These are phyloP conservation scores for Boletus rubescentipes DNA, from an alignment of 768 basidiomycete species.

Conservation along the genomic window DNA sequence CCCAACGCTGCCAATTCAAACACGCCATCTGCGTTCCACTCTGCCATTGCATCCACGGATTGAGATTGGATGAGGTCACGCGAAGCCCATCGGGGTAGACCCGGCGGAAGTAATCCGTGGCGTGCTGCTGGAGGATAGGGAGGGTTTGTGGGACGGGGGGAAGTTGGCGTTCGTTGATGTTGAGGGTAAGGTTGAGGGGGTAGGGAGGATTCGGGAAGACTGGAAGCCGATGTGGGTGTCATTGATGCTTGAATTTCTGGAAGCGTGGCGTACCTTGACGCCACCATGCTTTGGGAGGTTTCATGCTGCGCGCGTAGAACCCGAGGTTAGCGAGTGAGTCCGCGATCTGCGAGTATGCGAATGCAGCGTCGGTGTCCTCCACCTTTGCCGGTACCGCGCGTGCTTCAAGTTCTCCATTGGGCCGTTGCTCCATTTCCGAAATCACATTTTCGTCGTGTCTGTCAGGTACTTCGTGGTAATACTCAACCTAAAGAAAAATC, in stretches of 20 bases:
- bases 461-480: conserved; percentile 40
- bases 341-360: conserved; percentile 45
- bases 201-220: conserved; percentile 19
- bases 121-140: conserved; percentile 41
- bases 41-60: conserved; percentile 53
- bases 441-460: background rate
- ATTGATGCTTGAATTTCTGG: background rate
- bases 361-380: background rate
- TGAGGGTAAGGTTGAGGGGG: conserved; percentile 51
- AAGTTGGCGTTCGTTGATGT: conserved; percentile 55
- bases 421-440: background rate
- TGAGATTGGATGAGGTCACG: conserved; percentile 53
- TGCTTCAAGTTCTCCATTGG: background rate
- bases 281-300: conserved; percentile 54
- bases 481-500: conserved; percentile 51
- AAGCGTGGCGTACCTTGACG: conserved; percentile 30
- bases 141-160: conserved; percentile 41
- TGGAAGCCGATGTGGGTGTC: background rate
- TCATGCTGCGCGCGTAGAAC: conserved; percentile 62
- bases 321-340: conserved; percentile 55
- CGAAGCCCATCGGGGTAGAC: conserved; percentile 60
- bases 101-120: conserved; percentile 46
- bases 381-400: conserved; percentile 4
- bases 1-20: conserved; percentile 65
- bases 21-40: conserved; percentile 56